A percentile compares a stretch with the other conserved stretches of the same genome.
These are phyloP conservation scores for Crithidia acanthocephali DNA, from an alignment of 208 protist species.

Conservation along the genomic window DNA sequence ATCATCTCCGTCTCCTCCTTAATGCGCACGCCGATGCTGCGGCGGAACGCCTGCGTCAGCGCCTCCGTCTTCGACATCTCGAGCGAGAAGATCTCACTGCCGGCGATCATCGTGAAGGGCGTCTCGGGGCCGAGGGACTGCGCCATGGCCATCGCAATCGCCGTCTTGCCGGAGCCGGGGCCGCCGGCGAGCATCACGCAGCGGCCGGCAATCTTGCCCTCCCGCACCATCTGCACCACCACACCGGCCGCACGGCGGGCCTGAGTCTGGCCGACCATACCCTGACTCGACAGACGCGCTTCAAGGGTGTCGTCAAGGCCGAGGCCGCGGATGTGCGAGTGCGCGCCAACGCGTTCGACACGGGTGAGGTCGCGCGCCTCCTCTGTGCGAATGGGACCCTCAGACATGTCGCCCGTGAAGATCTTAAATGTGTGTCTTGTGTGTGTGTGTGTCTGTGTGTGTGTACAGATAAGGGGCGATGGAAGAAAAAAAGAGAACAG, in stretches of 20 bases:
- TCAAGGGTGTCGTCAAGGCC: slow-evolving; percentile 99
- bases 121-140: slow-evolving; percentile 98
- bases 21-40: slow-evolving; percentile 99
- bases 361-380: slow-evolving; percentile 97
- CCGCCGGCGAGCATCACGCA: slow-evolving; percentile 99
- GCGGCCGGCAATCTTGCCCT: slow-evolving; percentile 99
- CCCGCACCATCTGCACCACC: slow-evolving; percentile 98
- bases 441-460: neutral
- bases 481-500: no score
- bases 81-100: slow-evolving; percentile 99
- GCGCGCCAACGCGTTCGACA: slow-evolving; percentile 98
- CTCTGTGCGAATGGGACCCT: slow-evolving; percentile 79
- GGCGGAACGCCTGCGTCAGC: slow-evolving; percentile 99
- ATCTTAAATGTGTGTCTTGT: neutral
- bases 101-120: slow-evolving; percentile 99
- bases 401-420: slow-evolving; percentile 44
- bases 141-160: slow-evolving; percentile 99
- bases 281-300: slow-evolving; percentile 94
- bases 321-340: slow-evolving; percentile 99
- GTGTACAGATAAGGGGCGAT: no score
- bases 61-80: slow-evolving; percentile 99
- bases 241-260: slow-evolving; percentile 93
- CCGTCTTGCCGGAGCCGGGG: slow-evolving; percentile 98
- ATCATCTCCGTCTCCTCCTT: slow-evolving; percentile 99
- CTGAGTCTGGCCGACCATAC: slow-evolving; percentile 98